Conservation (phyloP, 2,329 filamentous ascomycete genomes). For the Diaporthe citri region DNA sequence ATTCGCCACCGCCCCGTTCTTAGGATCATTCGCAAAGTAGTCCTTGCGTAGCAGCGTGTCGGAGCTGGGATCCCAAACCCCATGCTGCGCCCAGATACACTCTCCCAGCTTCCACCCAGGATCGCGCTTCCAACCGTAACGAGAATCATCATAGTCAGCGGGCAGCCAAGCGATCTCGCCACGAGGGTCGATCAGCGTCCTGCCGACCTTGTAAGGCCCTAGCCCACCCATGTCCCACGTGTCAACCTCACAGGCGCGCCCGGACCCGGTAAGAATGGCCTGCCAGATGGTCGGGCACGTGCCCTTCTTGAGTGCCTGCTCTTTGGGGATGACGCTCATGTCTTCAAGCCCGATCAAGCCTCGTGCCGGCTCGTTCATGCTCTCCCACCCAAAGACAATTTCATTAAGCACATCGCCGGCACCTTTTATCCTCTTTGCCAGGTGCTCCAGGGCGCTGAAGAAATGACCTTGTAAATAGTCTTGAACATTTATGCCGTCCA, state of each 20-base stretch:
- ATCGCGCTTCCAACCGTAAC: slow-evolving; percentile 92
- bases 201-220: slow-evolving; percentile 91
- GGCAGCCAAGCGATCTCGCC: slow-evolving; percentile 89
- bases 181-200: slow-evolving; percentile 85
- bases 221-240: slow-evolving; percentile 95
- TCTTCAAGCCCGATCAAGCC: slow-evolving; percentile 88
- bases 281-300: slow-evolving; percentile 96
- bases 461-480: slow-evolving; percentile 94
- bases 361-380: slow-evolving; percentile 92
- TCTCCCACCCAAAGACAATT: slow-evolving; percentile 95
- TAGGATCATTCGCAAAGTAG: slow-evolving; percentile 87
- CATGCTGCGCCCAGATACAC: slow-evolving; percentile 97
- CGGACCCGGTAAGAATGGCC: slow-evolving; percentile 90
- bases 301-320: slow-evolving; percentile 92
- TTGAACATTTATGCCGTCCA: slow-evolving; percentile 95
- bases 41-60: slow-evolving; percentile 85
- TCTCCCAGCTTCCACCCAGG: slow-evolving; percentile 92
- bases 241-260: slow-evolving; percentile 88
- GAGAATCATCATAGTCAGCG: slow-evolving; percentile 83
- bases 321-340: slow-evolving; percentile 82
- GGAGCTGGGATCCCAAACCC: slow-evolving; percentile 87
- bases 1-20: slow-evolving; percentile 78
- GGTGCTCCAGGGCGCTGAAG: slow-evolving; percentile 80
- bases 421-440: slow-evolving; percentile 88
- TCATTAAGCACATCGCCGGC: slow-evolving; percentile 90